A percentile compares a stretch with the other conserved stretches of the same genome.
These are phyloP conservation scores for Colletotrichum orbiculare DNA, from an alignment of 2,329 filamentous ascomycete genomes.

Conservation along the genomic window DNA sequence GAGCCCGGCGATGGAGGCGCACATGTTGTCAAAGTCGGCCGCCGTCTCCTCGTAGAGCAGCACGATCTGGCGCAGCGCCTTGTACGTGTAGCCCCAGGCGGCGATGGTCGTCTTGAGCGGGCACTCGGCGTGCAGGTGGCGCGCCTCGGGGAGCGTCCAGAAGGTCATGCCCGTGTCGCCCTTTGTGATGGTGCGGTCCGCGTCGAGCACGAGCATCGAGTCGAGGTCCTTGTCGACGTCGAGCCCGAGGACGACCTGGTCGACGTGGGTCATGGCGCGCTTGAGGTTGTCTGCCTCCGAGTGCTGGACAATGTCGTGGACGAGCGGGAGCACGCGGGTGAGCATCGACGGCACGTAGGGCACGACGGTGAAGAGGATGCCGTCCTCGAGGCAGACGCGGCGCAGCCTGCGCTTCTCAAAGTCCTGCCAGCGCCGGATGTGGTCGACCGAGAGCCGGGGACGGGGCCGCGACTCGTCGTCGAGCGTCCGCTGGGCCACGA, in stretches of 20 bases:
- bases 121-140: background rate
- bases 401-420: constrained; percentile 56
- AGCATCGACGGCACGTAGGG: constrained; percentile 5
- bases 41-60: constrained; percentile 62
- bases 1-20: constrained; percentile 53
- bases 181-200: constrained; percentile 64
- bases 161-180: constrained; percentile 63
- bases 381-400: constrained; percentile 54
- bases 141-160: constrained; percentile 49
- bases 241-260: constrained; percentile 43
- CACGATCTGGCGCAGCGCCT: constrained; percentile 64
- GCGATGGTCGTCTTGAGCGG: constrained; percentile 59
- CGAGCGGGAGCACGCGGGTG: constrained; percentile 40
- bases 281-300: constrained; percentile 51
- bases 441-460: constrained; percentile 41
- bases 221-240: constrained; percentile 41
- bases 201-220: constrained; percentile 67
- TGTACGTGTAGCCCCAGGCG: constrained; percentile 61
- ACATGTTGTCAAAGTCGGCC: constrained; percentile 57
- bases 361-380: constrained; percentile 58
- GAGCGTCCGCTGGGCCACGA: constrained; percentile 50
- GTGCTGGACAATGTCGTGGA: constrained; percentile 52
- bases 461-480: constrained; percentile 53
- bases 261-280: constrained; percentile 45
- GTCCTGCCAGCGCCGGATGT: constrained; percentile 60